A percentile compares a stretch with the other conserved stretches of the same genome.
Evolutionary conservation across 805 yeast genomes (phyloP).

Genomic region (Candida peoriensis): DNA sequence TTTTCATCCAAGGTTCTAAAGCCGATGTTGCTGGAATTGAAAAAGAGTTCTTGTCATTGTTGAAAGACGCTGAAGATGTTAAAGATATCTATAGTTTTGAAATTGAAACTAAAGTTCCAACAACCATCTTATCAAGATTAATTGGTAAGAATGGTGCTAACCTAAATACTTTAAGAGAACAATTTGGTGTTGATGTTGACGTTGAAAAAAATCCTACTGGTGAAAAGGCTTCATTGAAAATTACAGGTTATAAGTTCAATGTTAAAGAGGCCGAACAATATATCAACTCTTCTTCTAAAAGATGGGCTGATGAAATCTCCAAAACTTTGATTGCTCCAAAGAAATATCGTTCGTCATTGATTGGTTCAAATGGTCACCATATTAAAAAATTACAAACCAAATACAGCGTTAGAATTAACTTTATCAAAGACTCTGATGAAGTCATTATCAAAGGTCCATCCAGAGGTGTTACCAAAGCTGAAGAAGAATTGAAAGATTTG

Average conservation of each 20-base stretch:
- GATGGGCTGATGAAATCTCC: conserved; percentile 77
- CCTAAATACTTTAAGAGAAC: conserved; percentile 61
- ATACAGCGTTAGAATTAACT: conserved; percentile 74
- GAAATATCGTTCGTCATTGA: conserved; percentile 73
- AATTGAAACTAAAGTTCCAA: conserved; percentile 55
- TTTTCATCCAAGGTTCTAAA: conserved; percentile 67
- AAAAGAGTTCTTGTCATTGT: conserved; percentile 45
- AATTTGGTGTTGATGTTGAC: conserved; percentile 73
- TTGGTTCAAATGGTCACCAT: conserved; percentile 79
- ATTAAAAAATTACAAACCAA: conserved; percentile 83
- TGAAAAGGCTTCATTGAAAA: conserved; percentile 43
- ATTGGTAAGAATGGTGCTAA: conserved; percentile 88
- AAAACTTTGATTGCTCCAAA: conserved; percentile 64
- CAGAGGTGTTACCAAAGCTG: conserved; percentile 77
- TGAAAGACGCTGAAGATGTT: conserved; percentile 51
- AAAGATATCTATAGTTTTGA: conserved; percentile 39
- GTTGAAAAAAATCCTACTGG: conserved; percentile 50
- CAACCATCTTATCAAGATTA: conserved; percentile 63
- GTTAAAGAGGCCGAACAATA: conserved; percentile 66
- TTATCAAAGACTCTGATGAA: conserved; percentile 61
- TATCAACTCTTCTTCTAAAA: conserved; percentile 55
- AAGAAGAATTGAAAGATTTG: conserved; percentile 78
- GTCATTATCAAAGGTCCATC: conserved; percentile 83
- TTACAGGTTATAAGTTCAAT: conserved; percentile 76
- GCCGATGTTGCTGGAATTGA: conserved; percentile 52